Evolutionary conservation across 139 green algal species (phyloP).

Genomic region (Ettlia oleoabundans): DNA sequence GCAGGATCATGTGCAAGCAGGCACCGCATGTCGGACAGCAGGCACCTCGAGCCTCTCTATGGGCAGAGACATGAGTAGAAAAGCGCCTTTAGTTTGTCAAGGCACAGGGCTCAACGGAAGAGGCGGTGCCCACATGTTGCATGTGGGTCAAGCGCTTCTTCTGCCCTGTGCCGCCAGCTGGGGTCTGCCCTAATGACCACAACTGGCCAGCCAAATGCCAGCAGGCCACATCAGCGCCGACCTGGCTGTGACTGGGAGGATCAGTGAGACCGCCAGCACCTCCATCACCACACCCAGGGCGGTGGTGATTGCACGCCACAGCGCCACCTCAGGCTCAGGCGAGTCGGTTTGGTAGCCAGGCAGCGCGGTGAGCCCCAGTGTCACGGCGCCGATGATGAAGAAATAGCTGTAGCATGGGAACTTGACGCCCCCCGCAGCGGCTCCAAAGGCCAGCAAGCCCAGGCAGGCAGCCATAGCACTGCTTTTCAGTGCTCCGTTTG

Average conservation of each 20-base stretch:
- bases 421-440: neutral
- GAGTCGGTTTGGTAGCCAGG: neutral
- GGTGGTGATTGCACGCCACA: slow-evolving; percentile 25
- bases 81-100: neutral
- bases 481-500: neutral
- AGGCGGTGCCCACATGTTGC: neutral
- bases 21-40: neutral
- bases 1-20: neutral
- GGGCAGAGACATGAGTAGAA: too few species aligned
- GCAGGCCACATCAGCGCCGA: neutral
- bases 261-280: neutral
- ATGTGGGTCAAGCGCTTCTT: neutral
- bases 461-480: slow-evolving; percentile 15
- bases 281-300: slow-evolving; percentile 21
- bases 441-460: neutral
- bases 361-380: slow-evolving; percentile 15
- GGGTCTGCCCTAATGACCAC: too few species aligned
- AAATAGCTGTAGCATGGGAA: slow-evolving; percentile 18
- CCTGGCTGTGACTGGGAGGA: slow-evolving; percentile 30
- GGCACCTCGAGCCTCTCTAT: too few species aligned
- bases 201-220: neutral
- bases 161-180: too few species aligned
- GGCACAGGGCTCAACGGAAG: neutral
- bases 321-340: neutral
- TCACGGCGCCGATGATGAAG: slow-evolving; percentile 12